Base-by-base conservation (phyloP, 2,329 filamentous ascomycete species). In the Talaromyces sp. region DNA sequence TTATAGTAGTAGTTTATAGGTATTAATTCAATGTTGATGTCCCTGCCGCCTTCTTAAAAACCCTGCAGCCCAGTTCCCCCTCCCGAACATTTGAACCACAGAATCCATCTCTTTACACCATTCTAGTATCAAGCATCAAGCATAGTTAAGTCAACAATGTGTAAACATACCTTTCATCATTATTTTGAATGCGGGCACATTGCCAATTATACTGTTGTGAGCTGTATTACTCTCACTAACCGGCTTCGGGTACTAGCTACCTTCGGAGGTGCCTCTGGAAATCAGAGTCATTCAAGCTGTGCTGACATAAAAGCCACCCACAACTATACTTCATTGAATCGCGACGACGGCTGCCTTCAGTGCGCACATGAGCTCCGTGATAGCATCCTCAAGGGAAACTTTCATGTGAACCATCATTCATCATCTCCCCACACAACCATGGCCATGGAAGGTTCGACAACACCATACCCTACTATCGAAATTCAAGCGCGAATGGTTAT, bases 171-270 rank as follows among this genome's bases (percentile, higher is more conserved):
- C n/a, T 66, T 63, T 39, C 63, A 68, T 41, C 66, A 67, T 49
- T 65, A 65, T 40, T 50, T 56, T 10, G 16, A 10, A 30, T 70
- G 66, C 43, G 65, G 67, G 13, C 67, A 70, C 39, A 67, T 70
- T 32, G 52, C 62, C 41, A 58, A 56, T 33, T 68, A 60, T 48
- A 64, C 51, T 1, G 42, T 67, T n/a, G 52, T 50, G n/a, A 60
- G 58, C 51, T 69, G 66, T 48, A 35, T 51, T 13, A 48, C 57
- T 2, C 57, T 62, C 29, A 63, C 61, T 17, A 57, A 62, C n/a
- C 33, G 33, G 7, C 49, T 69, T 3, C 61, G 60, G n/a, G 14
- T 35, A n/a, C n/a, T 44, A 37, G 41, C 20, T 11, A 36, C 16
- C 20, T 16, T 14, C 9, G 30, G 13, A 5, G 16, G 32, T 42